Base-by-base conservation (phyloP, 441 rosid species). In the Metrosideros polymorpha region DNA sequence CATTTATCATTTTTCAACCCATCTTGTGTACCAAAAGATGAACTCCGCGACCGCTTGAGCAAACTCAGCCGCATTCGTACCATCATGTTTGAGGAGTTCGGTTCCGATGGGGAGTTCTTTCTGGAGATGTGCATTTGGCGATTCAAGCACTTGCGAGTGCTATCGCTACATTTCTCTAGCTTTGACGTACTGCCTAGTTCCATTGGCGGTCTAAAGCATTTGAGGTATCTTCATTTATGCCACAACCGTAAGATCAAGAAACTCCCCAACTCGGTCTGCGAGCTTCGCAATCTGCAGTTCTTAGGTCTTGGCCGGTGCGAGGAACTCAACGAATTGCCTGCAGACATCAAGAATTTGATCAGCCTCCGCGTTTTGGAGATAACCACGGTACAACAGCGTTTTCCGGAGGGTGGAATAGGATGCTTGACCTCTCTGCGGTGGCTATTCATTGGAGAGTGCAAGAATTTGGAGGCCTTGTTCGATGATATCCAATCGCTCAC, bases 391-490 rank as follows among this genome's bases (percentile, higher is more conserved):
- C 77, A 66, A 2, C 2, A 66, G 1, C 45, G 2, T 35, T 22
- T 66, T 7, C 15, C 15, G 45, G 14, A 9, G 77, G 0, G 45
- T 19, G 77, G 45, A 66, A 35, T 66, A 0, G 77, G 45, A 9
- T 5, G 27, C 14, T 0, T 66, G 77, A 35, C 45, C 2, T 66
- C 77, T 66, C 0, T 35, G 27, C 77, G 27, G 6, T 1, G 15
- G 1, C 45, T 66, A 19, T 0, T 0, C 4, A 66, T 19, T 19
- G 0, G 0, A 1, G 0, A 0, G 0, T 66, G 77, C 14, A 0
- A 0, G 27, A 19, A 66, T 66, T 66, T 66, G 45, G 77, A 66
- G 27, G 27, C 14, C 45, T 66, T 66, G 45, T 35, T 66, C 2
- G 0, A 35, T 66, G 77, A 66, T 35, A 35, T 66, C 27, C 45